A percentile compares a stretch with the other conserved stretches of the same genome.
These are phyloP conservation scores for Artemisia tridentata DNA, from an alignment of 129 eudicot genomes.

Conservation along the genomic window DNA sequence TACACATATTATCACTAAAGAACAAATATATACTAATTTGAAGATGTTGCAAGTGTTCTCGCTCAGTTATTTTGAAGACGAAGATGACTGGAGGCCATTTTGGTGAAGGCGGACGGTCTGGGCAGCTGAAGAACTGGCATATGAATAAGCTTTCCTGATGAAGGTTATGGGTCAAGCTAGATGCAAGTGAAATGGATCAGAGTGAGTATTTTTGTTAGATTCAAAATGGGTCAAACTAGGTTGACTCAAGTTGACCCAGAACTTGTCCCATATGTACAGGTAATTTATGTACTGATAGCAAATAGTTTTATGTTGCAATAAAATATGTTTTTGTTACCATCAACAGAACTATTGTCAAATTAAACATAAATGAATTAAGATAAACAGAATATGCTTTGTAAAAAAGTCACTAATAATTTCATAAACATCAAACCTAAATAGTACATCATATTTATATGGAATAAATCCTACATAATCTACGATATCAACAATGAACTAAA, in stretches of 20 bases:
- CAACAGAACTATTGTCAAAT: too few species aligned
- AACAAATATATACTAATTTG: neutral
- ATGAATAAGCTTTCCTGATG: conserved; percentile 87
- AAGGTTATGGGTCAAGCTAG: conserved; percentile 46
- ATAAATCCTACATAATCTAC: too few species aligned
- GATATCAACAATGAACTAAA: too few species aligned
- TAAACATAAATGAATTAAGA: too few species aligned
- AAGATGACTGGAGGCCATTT: conserved; percentile 83
- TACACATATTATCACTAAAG: conserved; percentile 17
- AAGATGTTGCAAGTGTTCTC: conserved; percentile 57
- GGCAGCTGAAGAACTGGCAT: conserved; percentile 58
- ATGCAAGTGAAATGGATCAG: neutral
- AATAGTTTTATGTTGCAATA: too few species aligned
- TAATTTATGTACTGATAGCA: too few species aligned
- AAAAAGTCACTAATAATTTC: too few species aligned
- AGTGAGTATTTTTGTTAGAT: neutral
- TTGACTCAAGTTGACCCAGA: neutral
- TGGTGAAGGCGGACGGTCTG: conserved; percentile 80
- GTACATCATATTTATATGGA: too few species aligned
- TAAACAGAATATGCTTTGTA: too few species aligned
- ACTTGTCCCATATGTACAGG: too few species aligned
- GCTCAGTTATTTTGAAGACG: conserved; percentile 68
- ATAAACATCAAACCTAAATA: too few species aligned
- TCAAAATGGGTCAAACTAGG: neutral
- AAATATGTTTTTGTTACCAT: too few species aligned